Evolutionary conservation across 805 yeast genomes (phyloP), one percentile per base, ranked within the genome.

Genomic region (Candida ovalis): DNA sequence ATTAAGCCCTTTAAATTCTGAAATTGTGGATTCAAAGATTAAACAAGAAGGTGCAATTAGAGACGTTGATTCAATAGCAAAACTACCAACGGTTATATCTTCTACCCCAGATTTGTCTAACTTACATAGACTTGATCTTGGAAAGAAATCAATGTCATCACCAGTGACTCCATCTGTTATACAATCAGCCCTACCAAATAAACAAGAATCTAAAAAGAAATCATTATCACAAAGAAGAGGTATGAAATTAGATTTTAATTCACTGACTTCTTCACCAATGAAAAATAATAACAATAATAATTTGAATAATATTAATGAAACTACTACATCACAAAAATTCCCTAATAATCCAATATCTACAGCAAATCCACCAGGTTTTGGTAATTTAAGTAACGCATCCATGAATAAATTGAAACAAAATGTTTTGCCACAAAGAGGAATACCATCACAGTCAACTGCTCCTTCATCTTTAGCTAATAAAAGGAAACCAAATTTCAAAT

Each of bases 161-260:
- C 49, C 53, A 3, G 38, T 45, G 10, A 43, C 47, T 40, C 54
- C 56, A 12, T 27, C 43, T 8, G 43, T 52, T 4, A 50, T 45
- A 30, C 47, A 47, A 24, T 27, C 55, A 17, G 18, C 44, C 22
- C 24, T 43, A 19, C 19, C 45, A 27, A 45, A 30, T 4, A 13
- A 43, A 40, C 42, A 64, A 55, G 23, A 49, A 12, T 52, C 65
- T 4, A 43, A 64, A 28, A 68, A 67, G 43, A 74, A 71, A 53
- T 72, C 82, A 1, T 64, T 78, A 28, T 75, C 82, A 3, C 80
- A 77, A 53, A 67, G 84, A 58, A 61, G 83, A 57, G 82, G 82
- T 3, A 69, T 78, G 78, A 77, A 77, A 48, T 56, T 78, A 43
- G 72, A 75, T 56, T 65, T 78, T 19, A 44, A 48, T 32, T 17